These are phyloP conservation scores for Neofusicoccum umdonicola DNA, from an alignment of 2,329 filamentous ascomycete species.

Conservation along the genomic window DNA sequence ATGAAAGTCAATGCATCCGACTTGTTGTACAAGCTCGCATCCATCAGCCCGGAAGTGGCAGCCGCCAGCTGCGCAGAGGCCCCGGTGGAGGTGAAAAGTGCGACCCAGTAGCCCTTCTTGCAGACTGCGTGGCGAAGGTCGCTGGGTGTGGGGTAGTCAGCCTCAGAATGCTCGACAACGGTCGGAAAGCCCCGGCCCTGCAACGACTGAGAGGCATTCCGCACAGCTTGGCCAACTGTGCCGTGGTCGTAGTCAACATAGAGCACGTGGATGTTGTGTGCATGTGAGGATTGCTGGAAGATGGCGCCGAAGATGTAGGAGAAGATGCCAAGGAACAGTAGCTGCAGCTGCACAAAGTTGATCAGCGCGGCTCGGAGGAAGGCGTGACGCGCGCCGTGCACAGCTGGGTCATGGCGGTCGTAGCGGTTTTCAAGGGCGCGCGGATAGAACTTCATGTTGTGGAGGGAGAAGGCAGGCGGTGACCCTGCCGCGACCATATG, in stretches of 20 bases:
- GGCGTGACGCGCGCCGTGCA: background rate
- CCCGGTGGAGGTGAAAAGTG: too few relatives aligned
- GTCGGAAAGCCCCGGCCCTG: slow-evolving; percentile 25
- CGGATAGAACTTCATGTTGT: background rate
- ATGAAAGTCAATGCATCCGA: too few relatives aligned
- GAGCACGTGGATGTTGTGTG: slow-evolving; percentile 27
- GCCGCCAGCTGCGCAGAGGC: too few relatives aligned
- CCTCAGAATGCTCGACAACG: slow-evolving; percentile 23
- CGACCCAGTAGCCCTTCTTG: too few relatives aligned
- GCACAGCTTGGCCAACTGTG: slow-evolving; percentile 23
- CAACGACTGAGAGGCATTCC: slow-evolving; percentile 25
- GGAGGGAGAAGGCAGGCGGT: too few relatives aligned
- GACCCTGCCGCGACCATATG: too few relatives aligned
- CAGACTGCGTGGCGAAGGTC: too few relatives aligned
- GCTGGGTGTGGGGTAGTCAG: slow-evolving; percentile 28
- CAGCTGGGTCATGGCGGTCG: background rate
- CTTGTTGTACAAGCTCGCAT: too few relatives aligned
- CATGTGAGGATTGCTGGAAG: slow-evolving; percentile 20
- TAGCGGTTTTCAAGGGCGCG: background rate
- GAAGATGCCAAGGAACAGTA: slow-evolving; percentile 26
- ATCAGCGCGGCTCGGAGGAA: background rate
- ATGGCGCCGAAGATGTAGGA: slow-evolving; percentile 28
- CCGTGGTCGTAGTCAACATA: slow-evolving; percentile 32
- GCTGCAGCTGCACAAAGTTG: background rate
- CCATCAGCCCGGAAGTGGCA: too few relatives aligned